Base-by-base conservation (phyloP, 1,284 basidiomycete genomes). In the Neotropicomus parvogracilis region DNA sequence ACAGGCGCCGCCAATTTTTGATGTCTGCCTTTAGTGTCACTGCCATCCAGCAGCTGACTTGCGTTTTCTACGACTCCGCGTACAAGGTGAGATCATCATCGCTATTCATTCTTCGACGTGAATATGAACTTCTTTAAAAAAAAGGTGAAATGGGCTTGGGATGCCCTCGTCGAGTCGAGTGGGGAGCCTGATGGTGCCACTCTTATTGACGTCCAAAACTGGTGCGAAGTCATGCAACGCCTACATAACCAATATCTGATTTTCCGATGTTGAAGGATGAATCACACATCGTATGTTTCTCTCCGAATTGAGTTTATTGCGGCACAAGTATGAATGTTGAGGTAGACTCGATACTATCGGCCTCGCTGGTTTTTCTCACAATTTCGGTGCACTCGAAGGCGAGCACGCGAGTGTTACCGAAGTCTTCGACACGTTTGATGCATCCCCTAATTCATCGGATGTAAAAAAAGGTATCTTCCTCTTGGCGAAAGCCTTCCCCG, bases 311-410 rank as follows among this genome's bases (percentile, higher is more conserved):
- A 5, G 3, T 7, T 2, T 17, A 6, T 13, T 33, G 19, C 6
- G 59, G 29, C 20, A 26, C 51, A 13, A 19, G 27, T 3, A 12
- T 42, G 12, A 24, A 21, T 2, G 71, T 69, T 4, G 65, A 79
- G 46, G 75, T 12, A 47, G 50, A 20, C 40, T 55, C 8, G 46
- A 48, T 28, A 43, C 29, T 8, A 44, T 40, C 27, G 79, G 16
- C 75, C 79, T 35, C 37, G 77, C 77, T 3, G 79, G 80, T 0
- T 82, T 82, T 52, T 75, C 74, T 4, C 77, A 49, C 21, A 28
- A 49, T 36, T 49, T 49, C n/a, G 38, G 46, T 6, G 46, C 48
- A 1, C 38, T 49, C 12, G 69, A 75, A 27, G 79, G 79, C 9
- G 67, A 75, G 49, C 57, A 62, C 6, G 70, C 43, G 10, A n/a